These are phyloP conservation scores for Brassica carinata DNA, from an alignment of 345 rosid species.

Conservation along the genomic window DNA sequence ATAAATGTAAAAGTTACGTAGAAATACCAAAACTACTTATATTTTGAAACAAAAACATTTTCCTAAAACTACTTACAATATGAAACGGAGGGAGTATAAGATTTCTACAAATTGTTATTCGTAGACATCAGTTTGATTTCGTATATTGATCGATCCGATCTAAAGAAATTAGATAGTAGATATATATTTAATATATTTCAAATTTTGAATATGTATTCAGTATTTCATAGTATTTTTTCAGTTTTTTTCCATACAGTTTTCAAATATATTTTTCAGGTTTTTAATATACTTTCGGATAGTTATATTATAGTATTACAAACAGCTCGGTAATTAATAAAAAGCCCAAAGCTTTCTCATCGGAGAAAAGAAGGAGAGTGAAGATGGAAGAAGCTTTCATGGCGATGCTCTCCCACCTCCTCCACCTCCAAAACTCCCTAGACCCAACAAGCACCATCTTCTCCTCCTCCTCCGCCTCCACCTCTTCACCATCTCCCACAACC, in stretches of 20 bases:
- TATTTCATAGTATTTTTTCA: too few species aligned
- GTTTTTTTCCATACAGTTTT: neutral
- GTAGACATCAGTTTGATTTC: too few species aligned
- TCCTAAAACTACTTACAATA: too few species aligned
- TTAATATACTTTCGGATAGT: neutral
- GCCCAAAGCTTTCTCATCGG: neutral
- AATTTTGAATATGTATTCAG: neutral
- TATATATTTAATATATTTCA: too few species aligned
- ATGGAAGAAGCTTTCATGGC: conserved; percentile 90
- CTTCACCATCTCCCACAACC: conserved; percentile 47
- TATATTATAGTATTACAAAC: neutral
- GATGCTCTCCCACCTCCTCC: conserved; percentile 89
- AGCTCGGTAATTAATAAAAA: neutral
- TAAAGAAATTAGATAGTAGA: neutral
- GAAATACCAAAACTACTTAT: too few species aligned
- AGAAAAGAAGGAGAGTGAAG: conserved; percentile 13
- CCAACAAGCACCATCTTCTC: conserved; percentile 38
- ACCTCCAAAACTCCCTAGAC: conserved; percentile 49
- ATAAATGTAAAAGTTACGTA: too few species aligned
- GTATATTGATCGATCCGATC: too few species aligned
- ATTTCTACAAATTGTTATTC: neutral
- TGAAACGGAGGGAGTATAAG: too few species aligned
- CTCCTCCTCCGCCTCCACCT: conserved; percentile 35
- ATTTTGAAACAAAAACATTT: too few species aligned
- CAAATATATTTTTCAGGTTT: neutral